Evolutionary conservation across 2,329 filamentous ascomycete species (phyloP).

Genomic region (Aureobasidium leucospermi): DNA sequence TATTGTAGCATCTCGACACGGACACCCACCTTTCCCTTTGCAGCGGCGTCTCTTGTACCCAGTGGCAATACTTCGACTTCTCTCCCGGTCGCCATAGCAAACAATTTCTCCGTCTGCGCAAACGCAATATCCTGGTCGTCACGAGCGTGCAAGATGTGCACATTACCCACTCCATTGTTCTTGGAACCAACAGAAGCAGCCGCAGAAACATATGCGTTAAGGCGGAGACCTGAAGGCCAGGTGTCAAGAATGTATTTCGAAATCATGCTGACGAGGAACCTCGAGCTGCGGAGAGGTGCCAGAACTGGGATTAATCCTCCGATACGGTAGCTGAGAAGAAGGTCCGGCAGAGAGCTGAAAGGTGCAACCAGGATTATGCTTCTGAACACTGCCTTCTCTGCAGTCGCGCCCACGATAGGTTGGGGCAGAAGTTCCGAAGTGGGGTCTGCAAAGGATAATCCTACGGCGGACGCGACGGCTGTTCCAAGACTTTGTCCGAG

Average conservation of each 20-base stretch:
- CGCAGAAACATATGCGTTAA: conserved; percentile 57
- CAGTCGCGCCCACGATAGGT: conserved; percentile 21
- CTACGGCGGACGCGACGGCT: conserved; percentile 68
- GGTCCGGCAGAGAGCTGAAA: conserved; percentile 65
- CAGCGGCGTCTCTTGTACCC: conserved; percentile 25
- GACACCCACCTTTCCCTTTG: conserved; percentile 24
- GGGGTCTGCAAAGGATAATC: conserved; percentile 54
- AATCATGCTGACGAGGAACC: conserved; percentile 55
- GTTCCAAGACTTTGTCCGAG: conserved; percentile 86
- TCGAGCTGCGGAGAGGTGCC: conserved; percentile 63
- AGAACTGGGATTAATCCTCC: conserved; percentile 72
- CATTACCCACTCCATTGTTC: conserved; percentile 36
- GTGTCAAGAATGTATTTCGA: conserved; percentile 63
- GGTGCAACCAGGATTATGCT: conserved; percentile 72
- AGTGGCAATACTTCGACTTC: conserved; percentile 23
- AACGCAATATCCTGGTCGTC: conserved; percentile 80
- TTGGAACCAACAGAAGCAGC: conserved; percentile 22
- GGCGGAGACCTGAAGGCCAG: conserved; percentile 66
- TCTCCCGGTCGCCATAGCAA: conserved; percentile 49
- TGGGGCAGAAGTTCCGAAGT: conserved; percentile 4
- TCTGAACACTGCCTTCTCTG: conserved; percentile 53
- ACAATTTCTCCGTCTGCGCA: conserved; percentile 58
- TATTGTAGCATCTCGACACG: conserved; percentile 37
- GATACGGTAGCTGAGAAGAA: conserved; percentile 71
- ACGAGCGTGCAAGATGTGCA: conserved; percentile 71